phyloP scores from a whole-genome alignment of 306 rosid species.

The Vigna trinervia region DNA sequence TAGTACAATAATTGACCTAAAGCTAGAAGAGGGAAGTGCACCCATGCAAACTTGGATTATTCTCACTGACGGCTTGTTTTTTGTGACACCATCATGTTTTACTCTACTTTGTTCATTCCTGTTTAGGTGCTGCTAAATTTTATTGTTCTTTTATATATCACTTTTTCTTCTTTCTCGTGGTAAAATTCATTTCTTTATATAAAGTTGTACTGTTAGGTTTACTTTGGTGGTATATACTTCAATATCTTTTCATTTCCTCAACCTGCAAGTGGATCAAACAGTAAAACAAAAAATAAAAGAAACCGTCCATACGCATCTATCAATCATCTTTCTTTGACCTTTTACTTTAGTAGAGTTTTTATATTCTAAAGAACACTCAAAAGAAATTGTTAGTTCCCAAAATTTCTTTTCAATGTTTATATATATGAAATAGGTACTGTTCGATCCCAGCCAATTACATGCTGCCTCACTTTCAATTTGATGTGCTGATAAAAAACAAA shows the following conservation, averaged over 20 bases:
- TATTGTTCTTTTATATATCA: background rate
- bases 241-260: background rate
- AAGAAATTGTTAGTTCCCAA: background rate
- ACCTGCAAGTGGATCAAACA: background rate
- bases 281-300: background rate
- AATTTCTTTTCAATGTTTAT: background rate
- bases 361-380: background rate
- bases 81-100: too few relatives aligned
- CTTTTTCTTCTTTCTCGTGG: background rate
- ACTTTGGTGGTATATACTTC: background rate
- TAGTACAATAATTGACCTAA: background rate
- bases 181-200: background rate
- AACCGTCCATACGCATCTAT: background rate
- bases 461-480: background rate
- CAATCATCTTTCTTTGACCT: background rate
- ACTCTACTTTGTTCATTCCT: background rate
- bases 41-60: too few relatives aligned
- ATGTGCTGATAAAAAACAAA: background rate
- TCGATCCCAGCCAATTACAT: background rate
- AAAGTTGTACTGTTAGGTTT: background rate
- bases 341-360: background rate
- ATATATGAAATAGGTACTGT: background rate
- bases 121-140: background rate
- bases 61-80: background rate
- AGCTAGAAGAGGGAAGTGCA: too few relatives aligned